phyloP scores from a whole-genome alignment of 768 basidiomycete genomes.

The Gloeopeniophorella convolvens region DNA sequence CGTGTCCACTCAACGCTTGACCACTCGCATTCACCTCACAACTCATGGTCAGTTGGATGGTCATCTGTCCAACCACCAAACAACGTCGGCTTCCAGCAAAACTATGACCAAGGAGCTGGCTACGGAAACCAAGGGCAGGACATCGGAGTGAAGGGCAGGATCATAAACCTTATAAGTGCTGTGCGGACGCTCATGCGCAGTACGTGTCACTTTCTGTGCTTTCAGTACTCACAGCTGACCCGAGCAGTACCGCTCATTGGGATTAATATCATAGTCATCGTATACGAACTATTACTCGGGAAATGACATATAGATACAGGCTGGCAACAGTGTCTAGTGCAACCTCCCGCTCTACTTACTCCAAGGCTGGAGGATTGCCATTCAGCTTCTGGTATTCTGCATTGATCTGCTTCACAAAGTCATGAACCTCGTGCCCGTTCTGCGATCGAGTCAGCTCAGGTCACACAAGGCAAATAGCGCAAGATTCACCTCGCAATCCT shows the following conservation, averaged over 20 bases:
- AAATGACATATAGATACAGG: constrained; percentile 26
- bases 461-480: not conserved
- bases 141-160: constrained; percentile 70
- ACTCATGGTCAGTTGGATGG: constrained; percentile 70
- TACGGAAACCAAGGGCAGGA: constrained; percentile 50
- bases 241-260: constrained; percentile 88
- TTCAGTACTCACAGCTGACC: constrained; percentile 12
- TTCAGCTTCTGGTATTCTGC: constrained; percentile 67
- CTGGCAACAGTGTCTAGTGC: not conserved
- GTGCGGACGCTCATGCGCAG: constrained; percentile 96
- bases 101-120: constrained; percentile 67
- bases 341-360: not conserved
- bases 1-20: constrained; percentile 27
- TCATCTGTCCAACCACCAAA: constrained; percentile 59
- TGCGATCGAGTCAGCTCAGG: constrained; percentile 25
- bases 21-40: constrained; percentile 20
- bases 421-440: constrained; percentile 66
- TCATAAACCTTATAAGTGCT: constrained; percentile 90
- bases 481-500: constrained; percentile 62
- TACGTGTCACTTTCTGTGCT: constrained; percentile 40
- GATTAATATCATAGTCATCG: constrained; percentile 78
- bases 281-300: constrained; percentile 76
- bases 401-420: constrained; percentile 76
- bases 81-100: constrained; percentile 54
- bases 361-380: constrained; percentile 8